A percentile compares a stretch with the other conserved stretches of the same genome.
These are phyloP conservation scores for Phaeosphaeriaceae sp. DNA, from an alignment of 2,329 filamentous ascomycete genomes.

Conservation along the genomic window DNA sequence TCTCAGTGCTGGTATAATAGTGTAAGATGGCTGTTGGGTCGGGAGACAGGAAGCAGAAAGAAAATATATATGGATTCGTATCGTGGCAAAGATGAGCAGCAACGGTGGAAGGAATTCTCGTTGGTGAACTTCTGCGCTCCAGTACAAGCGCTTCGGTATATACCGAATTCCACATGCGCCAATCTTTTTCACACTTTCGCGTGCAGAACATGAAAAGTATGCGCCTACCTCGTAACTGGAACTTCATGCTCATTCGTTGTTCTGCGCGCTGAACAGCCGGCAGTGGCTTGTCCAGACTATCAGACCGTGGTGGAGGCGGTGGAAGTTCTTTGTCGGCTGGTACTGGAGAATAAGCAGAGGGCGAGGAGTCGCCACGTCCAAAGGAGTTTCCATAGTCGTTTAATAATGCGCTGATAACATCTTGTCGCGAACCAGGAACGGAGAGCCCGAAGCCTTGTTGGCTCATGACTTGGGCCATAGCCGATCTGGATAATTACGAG, in stretches of 20 bases:
- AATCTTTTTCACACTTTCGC: neutral
- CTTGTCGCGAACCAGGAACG: slow-evolving; percentile 43
- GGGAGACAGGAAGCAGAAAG: neutral
- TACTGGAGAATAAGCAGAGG: slow-evolving; percentile 30
- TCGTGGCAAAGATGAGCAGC: neutral
- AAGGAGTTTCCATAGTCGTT: slow-evolving; percentile 47
- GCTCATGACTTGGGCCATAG: slow-evolving; percentile 36
- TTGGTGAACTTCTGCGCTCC: neutral
- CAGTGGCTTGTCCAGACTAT: slow-evolving; percentile 31
- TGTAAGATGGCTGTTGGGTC: neutral
- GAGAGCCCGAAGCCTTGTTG: slow-evolving; percentile 29
- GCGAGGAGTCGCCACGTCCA: slow-evolving; percentile 27
- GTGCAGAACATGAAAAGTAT: neutral
- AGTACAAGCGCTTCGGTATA: neutral
- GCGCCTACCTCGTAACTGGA: slow-evolving; percentile 45
- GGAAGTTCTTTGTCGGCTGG: slow-evolving; percentile 41
- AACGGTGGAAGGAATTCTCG: neutral
- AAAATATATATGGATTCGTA: neutral
- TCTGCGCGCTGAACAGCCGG: slow-evolving; percentile 28
- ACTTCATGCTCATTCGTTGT: slow-evolving; percentile 37
- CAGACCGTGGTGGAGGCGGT: slow-evolving; percentile 34
- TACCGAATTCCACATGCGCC: neutral
- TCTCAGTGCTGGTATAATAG: neutral
- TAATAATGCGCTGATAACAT: slow-evolving; percentile 48
- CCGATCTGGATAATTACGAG: slow-evolving; percentile 7